Evolutionary conservation across 2,329 filamentous ascomycete species (phyloP), one percentile per base, ranked within the genome.

Genomic region (Calonectria crousiana): DNA sequence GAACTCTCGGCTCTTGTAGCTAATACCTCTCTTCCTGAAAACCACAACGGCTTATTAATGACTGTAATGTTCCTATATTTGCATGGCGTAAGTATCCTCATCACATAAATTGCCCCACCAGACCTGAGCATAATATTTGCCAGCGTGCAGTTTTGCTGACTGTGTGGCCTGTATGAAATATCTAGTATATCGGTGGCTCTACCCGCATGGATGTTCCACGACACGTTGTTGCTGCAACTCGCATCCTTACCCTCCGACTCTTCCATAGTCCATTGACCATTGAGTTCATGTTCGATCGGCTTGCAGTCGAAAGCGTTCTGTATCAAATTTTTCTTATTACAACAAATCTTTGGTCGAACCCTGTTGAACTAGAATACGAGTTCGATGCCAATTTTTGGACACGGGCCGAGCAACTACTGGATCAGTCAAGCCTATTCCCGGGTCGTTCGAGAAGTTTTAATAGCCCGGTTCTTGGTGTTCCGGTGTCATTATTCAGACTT

Each of bases 21-120:
- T 0, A 72, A 49, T 2, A 66, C 60, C 3, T 23, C 75, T 0
- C 58, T 74, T 13, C 58, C 73, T 3, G 79, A 81, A 52, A 74
- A 75, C 4, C 69, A 81, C 36, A 74, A 81, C 30, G 79, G 75
- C 0, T 65, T 81, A 0, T 58, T 81, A 4, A 80, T 81, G 77
- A 79, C 79, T 0, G 75, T 81, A 0, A 81, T 81, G 76, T 52
- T 81, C 0, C 65, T 81, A 5, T 81, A 81, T 47, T 49, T 81
- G 0, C 77, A 81, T 34, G 80, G 80, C 18, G 80, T 81, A 71
- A 67, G 78, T n/a, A 3, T 8, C 30, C 16, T 14, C 5, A 23
- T 4, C 1, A 11, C 23, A n/a, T 26, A 20, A 44, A 14, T 4
- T 3, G 13, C 20, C 5, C 18, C n/a, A 53, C 13, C 14, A 9